phyloP scores from a whole-genome alignment of 1,139 yeast genomes.

The Geotrichum australiense region DNA sequence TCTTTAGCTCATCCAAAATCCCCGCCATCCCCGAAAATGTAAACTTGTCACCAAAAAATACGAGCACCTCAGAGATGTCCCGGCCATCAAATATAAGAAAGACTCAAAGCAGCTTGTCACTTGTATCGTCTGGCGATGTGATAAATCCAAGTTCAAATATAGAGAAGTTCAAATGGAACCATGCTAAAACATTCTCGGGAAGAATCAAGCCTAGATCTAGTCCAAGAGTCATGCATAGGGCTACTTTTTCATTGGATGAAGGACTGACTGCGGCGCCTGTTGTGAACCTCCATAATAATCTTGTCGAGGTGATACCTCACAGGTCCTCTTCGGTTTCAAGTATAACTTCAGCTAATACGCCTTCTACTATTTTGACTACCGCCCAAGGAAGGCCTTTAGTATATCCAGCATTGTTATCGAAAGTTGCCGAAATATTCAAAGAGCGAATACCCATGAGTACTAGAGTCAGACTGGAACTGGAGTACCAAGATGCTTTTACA shows the following conservation, averaged over 20 bases:
- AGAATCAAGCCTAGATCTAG: constrained; percentile 2
- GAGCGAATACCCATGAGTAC: constrained; percentile 67
- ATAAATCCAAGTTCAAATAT: constrained; percentile 4
- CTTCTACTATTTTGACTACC: constrained; percentile 38
- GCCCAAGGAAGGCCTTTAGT: constrained; percentile 54
- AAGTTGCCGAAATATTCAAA: constrained; percentile 73
- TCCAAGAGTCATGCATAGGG: constrained; percentile 3
- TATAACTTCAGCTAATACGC: constrained; percentile 15
- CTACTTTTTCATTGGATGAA: constrained; percentile 7
- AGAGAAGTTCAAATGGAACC: constrained; percentile 6
- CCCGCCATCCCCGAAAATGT: constrained; percentile 6
- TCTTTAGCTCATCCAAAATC: constrained; percentile 1
- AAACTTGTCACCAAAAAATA: constrained; percentile 1
- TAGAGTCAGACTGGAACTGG: constrained; percentile 86
- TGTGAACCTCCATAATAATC: constrained; percentile 1
- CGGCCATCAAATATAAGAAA: neutral
- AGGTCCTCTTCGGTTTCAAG: constrained; percentile 15
- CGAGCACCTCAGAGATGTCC: neutral
- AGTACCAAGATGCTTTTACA: constrained; percentile 88
- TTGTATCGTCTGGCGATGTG: neutral
- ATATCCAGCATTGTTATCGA: constrained; percentile 83
- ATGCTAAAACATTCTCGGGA: constrained; percentile 11
- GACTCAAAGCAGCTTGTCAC: constrained; percentile 4
- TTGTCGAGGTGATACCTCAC: constrained; percentile 6
- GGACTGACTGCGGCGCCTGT: neutral